These are phyloP conservation scores for Mercurialis annua DNA, from an alignment of 345 rosid species.

Conservation along the genomic window DNA sequence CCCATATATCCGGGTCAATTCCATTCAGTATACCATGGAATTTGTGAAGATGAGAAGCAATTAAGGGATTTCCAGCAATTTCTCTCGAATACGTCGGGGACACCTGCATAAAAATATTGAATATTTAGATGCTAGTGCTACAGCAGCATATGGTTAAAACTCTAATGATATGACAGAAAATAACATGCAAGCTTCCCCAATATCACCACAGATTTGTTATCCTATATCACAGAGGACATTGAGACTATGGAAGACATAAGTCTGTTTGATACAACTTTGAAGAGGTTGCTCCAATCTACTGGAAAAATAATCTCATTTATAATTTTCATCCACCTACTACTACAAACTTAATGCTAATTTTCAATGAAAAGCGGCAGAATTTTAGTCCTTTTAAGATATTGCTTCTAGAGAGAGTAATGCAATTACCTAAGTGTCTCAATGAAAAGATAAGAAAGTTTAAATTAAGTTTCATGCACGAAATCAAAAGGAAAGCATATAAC, in stretches of 20 bases:
- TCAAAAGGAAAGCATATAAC: not conserved
- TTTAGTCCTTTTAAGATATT: not conserved
- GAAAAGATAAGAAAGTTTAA: not conserved
- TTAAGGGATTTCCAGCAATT: conserved; percentile 66
- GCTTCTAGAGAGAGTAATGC: not conserved
- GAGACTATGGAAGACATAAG: not conserved
- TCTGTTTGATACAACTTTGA: not conserved
- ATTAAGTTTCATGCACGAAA: not conserved
- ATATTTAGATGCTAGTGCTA: not conserved
- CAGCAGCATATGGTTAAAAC: not conserved
- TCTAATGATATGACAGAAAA: not conserved
- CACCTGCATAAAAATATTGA: conserved; percentile 48
- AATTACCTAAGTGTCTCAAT: not conserved
- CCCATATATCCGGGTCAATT: conserved; percentile 94
- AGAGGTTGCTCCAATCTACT: not conserved
- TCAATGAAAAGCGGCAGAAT: not conserved
- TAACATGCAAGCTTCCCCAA: not conserved
- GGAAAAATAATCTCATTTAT: not conserved
- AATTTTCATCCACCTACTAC: too few relatives aligned
- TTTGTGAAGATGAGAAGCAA: conserved; percentile 73
- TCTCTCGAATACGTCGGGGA: conserved; percentile 76
- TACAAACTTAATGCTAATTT: too few relatives aligned
- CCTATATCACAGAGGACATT: not conserved
- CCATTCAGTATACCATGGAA: conserved; percentile 92
- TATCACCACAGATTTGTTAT: not conserved